Evolutionary conservation across 2,329 filamentous ascomycete species (phyloP), one percentile per base, ranked within the genome.

Genomic region (Colletotrichum sp.): DNA sequence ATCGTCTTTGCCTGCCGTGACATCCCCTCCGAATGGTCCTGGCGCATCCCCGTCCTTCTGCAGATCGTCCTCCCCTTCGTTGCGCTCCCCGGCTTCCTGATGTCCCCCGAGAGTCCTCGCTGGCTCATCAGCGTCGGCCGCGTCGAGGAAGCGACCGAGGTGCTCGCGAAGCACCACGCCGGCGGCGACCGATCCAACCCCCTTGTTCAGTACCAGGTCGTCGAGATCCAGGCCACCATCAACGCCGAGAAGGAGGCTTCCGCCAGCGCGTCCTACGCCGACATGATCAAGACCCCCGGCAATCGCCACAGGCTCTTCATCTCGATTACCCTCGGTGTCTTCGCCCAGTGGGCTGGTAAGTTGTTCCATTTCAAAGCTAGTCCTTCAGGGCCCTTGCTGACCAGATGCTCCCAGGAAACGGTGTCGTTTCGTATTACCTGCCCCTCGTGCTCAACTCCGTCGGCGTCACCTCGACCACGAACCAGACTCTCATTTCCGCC

Each of bases 61-160:
- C 89, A 90, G 75, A 85, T 87, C 74, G 85, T 84, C 32, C 84
- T 71, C 85, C 87, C 87, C 4, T 73, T 85, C 34, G 76, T 87
- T 55, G 79, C 80, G 71, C 69, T 81, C 25, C 75, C 77, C 36
- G 80, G 78, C 71, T 79, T 82, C 70, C 79, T 80, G 76, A 70
- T 81, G 32, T 77, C 81, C 28, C 80, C 80, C 34, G 81, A 82
- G 78, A 82, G 81, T 27, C 81, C 81, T 30, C 78, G 81, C 67
- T 82, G 80, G 80, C 77, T 83, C 66, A 79, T 82, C 60, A 81
- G 78, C 25, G 74, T 74, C 13, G 79, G 79, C 66, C 80, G 80
- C 77, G 78, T 78, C 28, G 68, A 75, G 25, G 72, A 86, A 32
- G 85, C 86, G 6, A 81, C 80, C 34, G 80, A 81, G 15, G 83